These are phyloP conservation scores for Favolaschia claudopus DNA, from an alignment of 768 basidiomycete species.

Conservation along the genomic window DNA sequence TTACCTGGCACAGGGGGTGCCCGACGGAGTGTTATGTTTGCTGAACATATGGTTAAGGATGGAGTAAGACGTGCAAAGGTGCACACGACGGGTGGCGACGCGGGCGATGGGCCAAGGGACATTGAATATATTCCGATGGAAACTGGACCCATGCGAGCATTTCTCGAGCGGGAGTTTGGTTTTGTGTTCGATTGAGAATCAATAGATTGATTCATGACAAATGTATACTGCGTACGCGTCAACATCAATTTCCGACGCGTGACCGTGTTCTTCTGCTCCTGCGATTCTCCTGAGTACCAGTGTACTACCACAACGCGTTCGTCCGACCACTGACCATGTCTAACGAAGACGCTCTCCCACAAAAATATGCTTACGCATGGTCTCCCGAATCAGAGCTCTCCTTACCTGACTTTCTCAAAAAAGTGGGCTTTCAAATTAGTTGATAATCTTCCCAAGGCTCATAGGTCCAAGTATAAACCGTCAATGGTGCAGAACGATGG, in stretches of 20 bases:
- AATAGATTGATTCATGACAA: no score
- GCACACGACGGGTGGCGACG: slow-evolving; percentile 58
- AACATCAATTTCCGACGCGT: no score
- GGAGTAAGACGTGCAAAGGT: slow-evolving; percentile 46
- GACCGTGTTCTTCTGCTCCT: no score
- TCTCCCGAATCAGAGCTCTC: slow-evolving; percentile 45
- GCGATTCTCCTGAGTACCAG: no score
- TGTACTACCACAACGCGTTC: background rate
- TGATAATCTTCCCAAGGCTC: slow-evolving; percentile 3
- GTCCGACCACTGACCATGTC: background rate
- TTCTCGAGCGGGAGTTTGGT: slow-evolving; percentile 23
- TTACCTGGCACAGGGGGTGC: slow-evolving; percentile 27
- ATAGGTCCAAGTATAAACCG: slow-evolving; percentile 62
- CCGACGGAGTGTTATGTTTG: slow-evolving; percentile 23
- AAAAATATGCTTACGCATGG: slow-evolving; percentile 63
- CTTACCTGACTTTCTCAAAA: slow-evolving; percentile 61
- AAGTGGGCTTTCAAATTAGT: slow-evolving; percentile 44
- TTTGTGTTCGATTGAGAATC: slow-evolving; percentile 25
- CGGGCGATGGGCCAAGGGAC: slow-evolving; percentile 26
- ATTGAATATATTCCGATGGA: slow-evolving; percentile 23
- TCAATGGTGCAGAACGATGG: slow-evolving; percentile 84
- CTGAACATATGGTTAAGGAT: slow-evolving; percentile 24
- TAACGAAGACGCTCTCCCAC: slow-evolving; percentile 51
- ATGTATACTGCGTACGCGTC: no score
- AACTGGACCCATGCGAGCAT: slow-evolving; percentile 22